Conservation (phyloP, 2,329 filamentous ascomycete species). For the Stemphylium lycopersici region DNA sequence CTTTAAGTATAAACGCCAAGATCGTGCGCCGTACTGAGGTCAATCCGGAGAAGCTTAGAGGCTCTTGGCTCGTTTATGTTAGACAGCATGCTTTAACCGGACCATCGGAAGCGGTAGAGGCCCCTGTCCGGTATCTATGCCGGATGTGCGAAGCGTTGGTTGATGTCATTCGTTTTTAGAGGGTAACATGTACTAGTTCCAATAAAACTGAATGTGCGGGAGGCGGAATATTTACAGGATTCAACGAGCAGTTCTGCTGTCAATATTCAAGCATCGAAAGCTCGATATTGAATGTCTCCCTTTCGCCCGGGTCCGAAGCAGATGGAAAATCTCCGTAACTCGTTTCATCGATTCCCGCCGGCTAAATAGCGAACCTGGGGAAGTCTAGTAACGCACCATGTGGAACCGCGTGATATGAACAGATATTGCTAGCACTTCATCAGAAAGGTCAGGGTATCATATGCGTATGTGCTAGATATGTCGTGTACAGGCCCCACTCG, state of each 20-base stretch:
- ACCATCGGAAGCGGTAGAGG: constrained; percentile 12
- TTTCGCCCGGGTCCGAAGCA: constrained; percentile 23
- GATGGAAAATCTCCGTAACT: not conserved
- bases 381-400: constrained; percentile 12
- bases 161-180: too few relatives aligned
- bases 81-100: constrained; percentile 30
- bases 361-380: constrained; percentile 24
- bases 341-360: constrained; percentile 25
- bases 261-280: not conserved
- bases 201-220: too few relatives aligned
- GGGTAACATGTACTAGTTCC: too few relatives aligned
- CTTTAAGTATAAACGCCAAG: constrained; percentile 25
- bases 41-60: constrained; percentile 20
- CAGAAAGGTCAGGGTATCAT: not conserved
- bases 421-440: not conserved
- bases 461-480: not conserved
- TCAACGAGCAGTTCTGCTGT: not conserved
- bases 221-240: not conserved
- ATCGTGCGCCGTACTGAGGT: not conserved
- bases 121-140: not conserved
- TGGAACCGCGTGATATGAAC: constrained; percentile 5
- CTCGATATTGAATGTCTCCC: constrained; percentile 1
- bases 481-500: not conserved
- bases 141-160: not conserved
- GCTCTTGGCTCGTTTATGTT: constrained; percentile 40